Conservation (phyloP, 2,329 filamentous ascomycete species). For the Cladobotryum protrusum region DNA sequence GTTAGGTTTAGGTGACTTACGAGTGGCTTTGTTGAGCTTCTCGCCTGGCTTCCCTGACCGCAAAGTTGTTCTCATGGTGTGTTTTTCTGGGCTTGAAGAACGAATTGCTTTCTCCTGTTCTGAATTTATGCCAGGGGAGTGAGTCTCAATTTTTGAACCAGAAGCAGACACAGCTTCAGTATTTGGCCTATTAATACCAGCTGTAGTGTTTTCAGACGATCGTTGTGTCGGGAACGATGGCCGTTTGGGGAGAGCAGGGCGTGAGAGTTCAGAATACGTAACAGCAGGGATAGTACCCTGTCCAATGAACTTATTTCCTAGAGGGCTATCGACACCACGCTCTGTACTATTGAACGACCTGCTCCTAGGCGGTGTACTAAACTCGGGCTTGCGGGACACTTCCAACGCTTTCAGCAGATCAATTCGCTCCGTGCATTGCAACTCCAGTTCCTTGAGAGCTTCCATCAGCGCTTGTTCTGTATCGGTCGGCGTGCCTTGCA, state of each 20-base stretch:
- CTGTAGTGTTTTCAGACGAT: constrained; percentile 43
- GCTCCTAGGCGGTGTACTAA: constrained; percentile 4
- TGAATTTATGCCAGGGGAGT: constrained; percentile 28
- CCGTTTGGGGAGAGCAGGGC: constrained; percentile 53
- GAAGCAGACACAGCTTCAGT: constrained; percentile 12
- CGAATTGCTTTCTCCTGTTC: constrained; percentile 35
- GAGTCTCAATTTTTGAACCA: constrained; percentile 21
- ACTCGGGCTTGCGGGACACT: constrained; percentile 48
- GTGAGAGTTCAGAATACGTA: constrained; percentile 74
- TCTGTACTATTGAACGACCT: constrained; percentile 19
- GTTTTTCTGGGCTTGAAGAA: constrained; percentile 54
- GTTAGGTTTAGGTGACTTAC: constrained; percentile 35
- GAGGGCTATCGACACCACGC: constrained; percentile 16
- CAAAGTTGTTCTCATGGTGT: constrained; percentile 56
- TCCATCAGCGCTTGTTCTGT: constrained; percentile 79
- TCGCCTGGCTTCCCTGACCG: constrained; percentile 43
- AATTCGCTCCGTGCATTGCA: constrained; percentile 90
- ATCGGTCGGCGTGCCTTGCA: constrained; percentile 66
- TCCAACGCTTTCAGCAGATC: constrained; percentile 79
- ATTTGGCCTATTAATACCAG: constrained; percentile 25
- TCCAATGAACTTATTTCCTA: constrained; percentile 60
- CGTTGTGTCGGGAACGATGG: constrained; percentile 49
- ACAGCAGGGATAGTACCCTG: constrained; percentile 76
- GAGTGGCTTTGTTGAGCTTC: constrained; percentile 32
- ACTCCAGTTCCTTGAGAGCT: constrained; percentile 73